Evolutionary conservation across 2,329 filamentous ascomycete species (phyloP), one percentile per base, ranked within the genome.

Genomic region (Waltergamsia citrina): DNA sequence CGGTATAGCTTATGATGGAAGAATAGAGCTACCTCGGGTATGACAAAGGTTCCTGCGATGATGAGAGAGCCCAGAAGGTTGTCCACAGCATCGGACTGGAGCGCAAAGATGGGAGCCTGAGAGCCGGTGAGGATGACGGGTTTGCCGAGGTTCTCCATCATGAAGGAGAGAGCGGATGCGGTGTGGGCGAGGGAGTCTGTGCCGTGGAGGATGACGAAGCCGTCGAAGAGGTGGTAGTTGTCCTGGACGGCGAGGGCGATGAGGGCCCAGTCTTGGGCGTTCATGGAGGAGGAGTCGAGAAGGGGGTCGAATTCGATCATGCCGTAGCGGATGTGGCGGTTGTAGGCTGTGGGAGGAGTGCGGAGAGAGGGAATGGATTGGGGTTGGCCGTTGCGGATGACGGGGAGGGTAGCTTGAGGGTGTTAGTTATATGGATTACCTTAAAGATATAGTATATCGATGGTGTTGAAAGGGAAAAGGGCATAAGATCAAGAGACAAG

Each of bases 1-100:
- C 88, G 78, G 61, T 88, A 93, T 15, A 95, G 72, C 44, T 80
- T 85, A 62, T 93, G 84, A 58, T 92, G 85, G 68, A 95, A 95
- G 65, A 93, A 94, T 23, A 95, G 70, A 53, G 85, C 88, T 34
- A 95, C 88, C 55, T 94, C 88, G 1, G 88, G 87, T 38, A 95
- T 85, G 62, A 86, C 83, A 52, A 94, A 94, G 39, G 92, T 92
- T 22, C 86, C 86, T 4, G 88, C 88, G 36, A 94, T 81, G 50
- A 94, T 86, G 49, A 94, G 70, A 2, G 85, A 88, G 15, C 85
- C 85, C 5, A 94, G 72, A 10, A 95, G 71, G 50, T 94, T 95
- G 60, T 93, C 87, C 24, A 87, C 83, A 8, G 87, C 88, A 55
- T 95, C 88, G 33, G 83, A 92, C 57, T 94, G 87, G 18, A 94